Base-by-base conservation (phyloP, 2,329 filamentous ascomycete species). In the Cladosporium sphaerospermum region DNA sequence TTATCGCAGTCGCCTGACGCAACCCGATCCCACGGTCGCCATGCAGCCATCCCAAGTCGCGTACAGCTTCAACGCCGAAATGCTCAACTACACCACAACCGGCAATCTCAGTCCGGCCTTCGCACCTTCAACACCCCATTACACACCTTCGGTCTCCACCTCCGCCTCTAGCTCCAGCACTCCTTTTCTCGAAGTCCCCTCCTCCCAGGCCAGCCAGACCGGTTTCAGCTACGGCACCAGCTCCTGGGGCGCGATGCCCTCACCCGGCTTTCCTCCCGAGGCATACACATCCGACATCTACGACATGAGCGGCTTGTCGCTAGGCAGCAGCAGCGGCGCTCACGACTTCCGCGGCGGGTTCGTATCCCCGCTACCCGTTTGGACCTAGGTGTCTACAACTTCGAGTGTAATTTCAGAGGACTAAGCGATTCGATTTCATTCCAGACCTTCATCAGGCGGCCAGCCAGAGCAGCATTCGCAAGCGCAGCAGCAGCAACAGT, bases 91-190 rank as follows among this genome's bases (percentile, higher is more conserved):
- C 40, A 18, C 40, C 3, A 19, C 48, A 5, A 62, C 63, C 39
- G 70, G 64, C 31, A 76, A 73, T 55, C 65, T 75, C 7, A 76
- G 73, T 57, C 75, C 75, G n/a, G 75, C 75, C 0, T 77, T 77
- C 61, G 72, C 73, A 6, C 74, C 75, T 7, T 73, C 74, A 9
- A 70, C 72, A 18, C 65, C 75, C 19, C 71, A 74, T 53, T 59
- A 67, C 45, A 67, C 71, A 16, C 54, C 62, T 42, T 57, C 59
- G 23, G 53, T 53, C 4, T 48, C 54, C 39, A 48, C 53, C 32
- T 61, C 61, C 6, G 39, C 57, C 16, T 62, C 59, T 56, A 69
- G 61, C 40, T 63, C 52, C 62, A 68, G 49, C 16, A 59, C 59
- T 18, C 61, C 64, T 55, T 78, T 72, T 53, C 70, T 78, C 45